A percentile compares a stretch with the other conserved stretches of the same genome.
phyloP scores from a whole-genome alignment of 2,329 filamentous ascomycete genomes.

The Talaromyces marneffei region DNA sequence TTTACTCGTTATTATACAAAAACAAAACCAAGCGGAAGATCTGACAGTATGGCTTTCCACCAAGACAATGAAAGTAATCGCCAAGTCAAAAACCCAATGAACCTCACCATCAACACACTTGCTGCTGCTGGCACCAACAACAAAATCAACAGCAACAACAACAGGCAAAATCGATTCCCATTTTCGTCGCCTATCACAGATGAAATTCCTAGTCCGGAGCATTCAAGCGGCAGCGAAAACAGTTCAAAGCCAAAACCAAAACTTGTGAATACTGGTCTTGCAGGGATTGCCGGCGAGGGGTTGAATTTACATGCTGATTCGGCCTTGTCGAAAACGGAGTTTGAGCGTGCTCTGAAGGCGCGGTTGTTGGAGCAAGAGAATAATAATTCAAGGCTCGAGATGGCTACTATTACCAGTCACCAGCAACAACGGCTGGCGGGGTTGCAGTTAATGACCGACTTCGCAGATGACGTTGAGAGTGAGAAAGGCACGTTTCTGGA shows the following conservation, averaged over 20 bases:
- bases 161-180: constrained; percentile 32
- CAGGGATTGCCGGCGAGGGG: background rate
- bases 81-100: constrained; percentile 10
- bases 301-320: background rate
- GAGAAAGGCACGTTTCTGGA: constrained; percentile 28
- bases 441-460: constrained; percentile 41
- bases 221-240: constrained; percentile 14
- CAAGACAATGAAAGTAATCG: background rate
- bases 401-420: constrained; percentile 11
- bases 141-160: background rate
- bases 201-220: constrained; percentile 35
- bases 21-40: background rate
- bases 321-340: constrained; percentile 14
- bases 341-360: constrained; percentile 1
- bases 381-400: background rate
- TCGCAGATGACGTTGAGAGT: constrained; percentile 22
- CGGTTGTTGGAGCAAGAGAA: background rate
- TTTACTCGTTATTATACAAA: too few species aligned
- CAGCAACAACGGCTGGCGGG: constrained; percentile 32
- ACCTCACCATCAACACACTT: constrained; percentile 19
- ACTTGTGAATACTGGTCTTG: constrained; percentile 3
- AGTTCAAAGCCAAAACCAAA: background rate
- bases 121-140: background rate
- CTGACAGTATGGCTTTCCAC: background rate
- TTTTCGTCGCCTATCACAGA: constrained; percentile 41